Evolutionary conservation across 2,329 filamentous ascomycete species (phyloP).

Genomic region (Purpureocillium lavendulum): DNA sequence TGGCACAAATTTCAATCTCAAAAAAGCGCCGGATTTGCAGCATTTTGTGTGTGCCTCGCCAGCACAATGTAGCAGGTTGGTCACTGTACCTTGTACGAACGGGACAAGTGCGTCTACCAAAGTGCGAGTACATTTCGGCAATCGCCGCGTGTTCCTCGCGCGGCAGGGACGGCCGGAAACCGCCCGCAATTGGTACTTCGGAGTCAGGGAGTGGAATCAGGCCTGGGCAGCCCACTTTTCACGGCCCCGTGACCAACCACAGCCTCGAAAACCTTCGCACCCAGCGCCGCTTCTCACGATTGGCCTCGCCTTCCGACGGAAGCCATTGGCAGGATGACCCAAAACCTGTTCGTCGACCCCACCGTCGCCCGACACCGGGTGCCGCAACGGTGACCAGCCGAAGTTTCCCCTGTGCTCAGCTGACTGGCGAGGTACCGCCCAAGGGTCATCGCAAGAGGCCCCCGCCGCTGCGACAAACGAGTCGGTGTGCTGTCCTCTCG

Average conservation of each 20-base stretch:
- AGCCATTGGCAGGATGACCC: slow-evolving; percentile 1
- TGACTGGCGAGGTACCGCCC: slow-evolving; percentile 7
- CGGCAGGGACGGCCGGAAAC: too few relatives aligned
- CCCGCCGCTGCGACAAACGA: slow-evolving; percentile 13
- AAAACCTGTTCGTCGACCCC: slow-evolving; percentile 12
- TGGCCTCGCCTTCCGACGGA: background rate
- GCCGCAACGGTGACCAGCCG: slow-evolving; percentile 19
- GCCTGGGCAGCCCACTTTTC: background rate
- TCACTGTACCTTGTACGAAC: too few relatives aligned
- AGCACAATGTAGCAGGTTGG: too few relatives aligned
- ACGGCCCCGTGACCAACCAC: background rate
- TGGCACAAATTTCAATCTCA: too few relatives aligned
- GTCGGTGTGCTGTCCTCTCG: slow-evolving; percentile 17
- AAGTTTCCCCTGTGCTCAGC: slow-evolving; percentile 13
- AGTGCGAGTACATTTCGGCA: too few relatives aligned
- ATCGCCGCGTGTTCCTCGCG: too few relatives aligned
- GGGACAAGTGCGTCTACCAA: too few relatives aligned
- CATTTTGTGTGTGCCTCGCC: too few relatives aligned
- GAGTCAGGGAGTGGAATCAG: background rate
- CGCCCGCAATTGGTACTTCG: too few relatives aligned
- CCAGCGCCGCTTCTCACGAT: slow-evolving; percentile 1
- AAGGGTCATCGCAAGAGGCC: background rate
- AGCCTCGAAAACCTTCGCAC: background rate
- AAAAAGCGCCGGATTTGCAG: too few relatives aligned
- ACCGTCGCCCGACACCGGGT: slow-evolving; percentile 13